These are phyloP conservation scores for Psilocybe azurescens DNA, from an alignment of 768 basidiomycete genomes.

Conservation along the genomic window DNA sequence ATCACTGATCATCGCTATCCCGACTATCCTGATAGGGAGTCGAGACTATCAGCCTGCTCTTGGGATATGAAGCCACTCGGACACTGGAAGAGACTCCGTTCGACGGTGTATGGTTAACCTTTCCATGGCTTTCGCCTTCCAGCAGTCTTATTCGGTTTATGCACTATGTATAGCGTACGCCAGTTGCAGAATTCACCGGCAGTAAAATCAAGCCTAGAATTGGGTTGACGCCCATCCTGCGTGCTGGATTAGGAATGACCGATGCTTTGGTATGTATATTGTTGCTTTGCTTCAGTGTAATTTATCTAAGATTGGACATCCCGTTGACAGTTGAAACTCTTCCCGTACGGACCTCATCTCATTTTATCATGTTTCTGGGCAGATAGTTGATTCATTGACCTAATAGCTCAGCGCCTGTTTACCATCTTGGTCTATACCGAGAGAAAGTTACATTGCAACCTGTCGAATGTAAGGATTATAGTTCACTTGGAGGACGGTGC, in stretches of 20 bases:
- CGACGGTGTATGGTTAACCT: conserved; percentile 56
- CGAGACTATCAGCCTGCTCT: conserved; percentile 71
- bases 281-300: conserved; percentile 19
- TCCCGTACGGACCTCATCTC: conserved; percentile 62
- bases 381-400: background rate
- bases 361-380: background rate
- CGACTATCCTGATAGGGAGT: conserved; percentile 54
- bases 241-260: conserved; percentile 93
- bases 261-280: conserved; percentile 73
- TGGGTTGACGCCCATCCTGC: conserved; percentile 88
- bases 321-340: conserved; percentile 61
- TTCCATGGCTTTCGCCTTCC: background rate
- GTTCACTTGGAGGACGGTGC: background rate
- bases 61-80: conserved; percentile 86
- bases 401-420: conserved; percentile 76
- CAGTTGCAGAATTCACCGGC: conserved; percentile 81
- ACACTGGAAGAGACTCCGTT: conserved; percentile 67
- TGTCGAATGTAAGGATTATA: conserved; percentile 72
- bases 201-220: conserved; percentile 75
- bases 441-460: conserved; percentile 89
- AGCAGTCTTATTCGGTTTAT: background rate
- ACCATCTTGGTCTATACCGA: conserved; percentile 89
- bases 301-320: background rate
- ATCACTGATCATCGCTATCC: background rate
- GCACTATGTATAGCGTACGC: conserved; percentile 60